Evolutionary conservation across 2,329 filamentous ascomycete species (phyloP).

Genomic region (Ceratocystis ficicola): DNA sequence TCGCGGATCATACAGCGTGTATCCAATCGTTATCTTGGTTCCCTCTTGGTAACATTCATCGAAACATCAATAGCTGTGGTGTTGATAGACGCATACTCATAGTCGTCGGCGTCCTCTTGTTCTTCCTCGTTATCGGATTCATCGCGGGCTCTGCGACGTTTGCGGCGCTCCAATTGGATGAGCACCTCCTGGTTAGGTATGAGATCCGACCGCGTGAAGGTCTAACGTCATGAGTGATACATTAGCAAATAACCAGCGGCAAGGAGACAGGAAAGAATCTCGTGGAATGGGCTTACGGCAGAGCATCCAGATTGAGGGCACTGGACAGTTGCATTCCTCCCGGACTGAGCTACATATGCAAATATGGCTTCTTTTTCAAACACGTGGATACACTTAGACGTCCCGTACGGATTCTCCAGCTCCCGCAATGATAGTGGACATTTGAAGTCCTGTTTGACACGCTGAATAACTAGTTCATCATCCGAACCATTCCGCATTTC

Average conservation of each 20-base stretch:
- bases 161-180: slow-evolving; percentile 15
- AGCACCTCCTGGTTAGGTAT: slow-evolving; percentile 13
- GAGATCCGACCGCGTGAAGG: slow-evolving; percentile 10
- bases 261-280: neutral
- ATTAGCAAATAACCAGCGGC: neutral
- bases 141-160: slow-evolving; percentile 4
- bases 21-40: neutral
- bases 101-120: slow-evolving; percentile 13
- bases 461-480: slow-evolving; percentile 56
- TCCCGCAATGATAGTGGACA: slow-evolving; percentile 56
- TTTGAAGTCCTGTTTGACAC: slow-evolving; percentile 51
- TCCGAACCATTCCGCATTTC: slow-evolving; percentile 44
- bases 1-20: neutral
- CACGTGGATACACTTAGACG: slow-evolving; percentile 54
- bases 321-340: slow-evolving; percentile 27
- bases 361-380: slow-evolving; percentile 56
- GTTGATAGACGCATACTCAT: slow-evolving; percentile 18
- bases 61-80: neutral
- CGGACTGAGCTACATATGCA: slow-evolving; percentile 46
- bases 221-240: neutral
- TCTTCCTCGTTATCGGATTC: slow-evolving; percentile 17
- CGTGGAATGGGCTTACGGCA: slow-evolving; percentile 33
- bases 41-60: neutral
- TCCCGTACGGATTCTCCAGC: slow-evolving; percentile 56
- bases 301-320: slow-evolving; percentile 34